Evolutionary conservation across 345 rosid species (phyloP), one percentile per base, ranked within the genome.

Genomic region (Gossypium herbaceum): DNA sequence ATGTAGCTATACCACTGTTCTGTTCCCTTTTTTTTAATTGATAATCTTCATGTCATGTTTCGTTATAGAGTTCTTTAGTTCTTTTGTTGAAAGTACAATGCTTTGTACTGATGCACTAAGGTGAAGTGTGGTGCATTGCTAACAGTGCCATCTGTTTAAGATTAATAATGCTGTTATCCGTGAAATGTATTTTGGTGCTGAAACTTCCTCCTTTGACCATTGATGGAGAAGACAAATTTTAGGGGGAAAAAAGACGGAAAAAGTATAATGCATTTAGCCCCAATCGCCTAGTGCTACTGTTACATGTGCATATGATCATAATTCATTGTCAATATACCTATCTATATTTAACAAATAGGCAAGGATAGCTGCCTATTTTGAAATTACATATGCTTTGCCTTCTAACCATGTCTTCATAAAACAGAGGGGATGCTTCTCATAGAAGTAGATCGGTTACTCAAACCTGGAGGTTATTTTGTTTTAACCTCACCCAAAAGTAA

Each of bases 381-480:
- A 55, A 78, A 52, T 73, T 12, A 24, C 9, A 45, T 22, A 12
- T 61, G 45, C n/a, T 44, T 43, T 58, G 20, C 75, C 41, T 77
- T 73, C 78, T 83, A 81, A 85, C 60, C 0, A 27, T 77, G 29
- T 34, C 59, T 77, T 74, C 56, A 25, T 68, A 50, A 73, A 76
- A 77, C 89, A 95, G 99, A 92, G 82, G 99, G 97, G 58, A 81
- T 88, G 80, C 78, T 93, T 73, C 97, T 95, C 61, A 76, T 95
- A 73, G 99, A 95, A 90, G 89, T 89, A 81, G 98, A 95, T 81
- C 96, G 99, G 61, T 81, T 93, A 54, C 89, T 95, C 52, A 93
- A 83, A 85, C 99, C 99, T 8, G 98, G 99, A 57, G 99, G 98
- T 48, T 95, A 89, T 79, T 93, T 95, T 86, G 97, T 89, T 77